Evolutionary conservation across 176 grass and related monocot genomes (phyloP).

Genomic region (Oryza australiensis): DNA sequence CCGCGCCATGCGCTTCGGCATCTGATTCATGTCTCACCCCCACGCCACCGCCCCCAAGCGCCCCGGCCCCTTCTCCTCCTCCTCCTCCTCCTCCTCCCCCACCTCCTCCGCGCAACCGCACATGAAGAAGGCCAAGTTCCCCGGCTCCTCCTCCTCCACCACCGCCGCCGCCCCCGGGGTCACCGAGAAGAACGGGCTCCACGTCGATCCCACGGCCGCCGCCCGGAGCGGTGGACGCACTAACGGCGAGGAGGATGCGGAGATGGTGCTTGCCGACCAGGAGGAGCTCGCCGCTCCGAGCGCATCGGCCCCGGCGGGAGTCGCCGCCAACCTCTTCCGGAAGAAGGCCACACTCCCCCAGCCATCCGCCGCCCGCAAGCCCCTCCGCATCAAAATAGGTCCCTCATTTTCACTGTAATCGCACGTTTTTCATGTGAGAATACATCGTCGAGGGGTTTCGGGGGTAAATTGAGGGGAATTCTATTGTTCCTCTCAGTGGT

Average conservation of each 20-base stretch:
- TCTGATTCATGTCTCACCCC: constrained; percentile 73
- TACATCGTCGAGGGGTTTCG: background rate
- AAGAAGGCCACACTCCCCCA: constrained; percentile 95
- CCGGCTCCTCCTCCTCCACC: constrained; percentile 30
- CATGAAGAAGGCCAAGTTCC: constrained; percentile 72
- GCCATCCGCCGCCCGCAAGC: constrained; percentile 70
- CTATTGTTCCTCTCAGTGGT: background rate
- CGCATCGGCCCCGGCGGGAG: constrained; percentile 39
- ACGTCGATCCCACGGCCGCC: constrained; percentile 27
- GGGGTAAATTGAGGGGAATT: constrained; percentile 21
- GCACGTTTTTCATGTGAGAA: background rate
- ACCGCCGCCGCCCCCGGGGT: constrained; percentile 23
- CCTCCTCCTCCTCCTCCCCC: constrained; percentile 20
- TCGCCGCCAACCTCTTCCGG: constrained; percentile 80
- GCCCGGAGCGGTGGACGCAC: constrained; percentile 14
- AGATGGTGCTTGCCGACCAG: constrained; percentile 70
- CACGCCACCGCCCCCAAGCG: constrained; percentile 55
- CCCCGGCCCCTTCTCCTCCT: constrained; percentile 36
- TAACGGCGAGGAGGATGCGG: constrained; percentile 56
- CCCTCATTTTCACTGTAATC: background rate
- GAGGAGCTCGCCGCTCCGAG: constrained; percentile 44
- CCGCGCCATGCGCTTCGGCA: constrained; percentile 45
- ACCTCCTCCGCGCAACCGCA: constrained; percentile 35
- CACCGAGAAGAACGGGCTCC: constrained; percentile 65
- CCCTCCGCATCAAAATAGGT: constrained; percentile 96